Conservation (phyloP, 2,329 filamentous ascomycete genomes). For the Aspergillus niger region DNA sequence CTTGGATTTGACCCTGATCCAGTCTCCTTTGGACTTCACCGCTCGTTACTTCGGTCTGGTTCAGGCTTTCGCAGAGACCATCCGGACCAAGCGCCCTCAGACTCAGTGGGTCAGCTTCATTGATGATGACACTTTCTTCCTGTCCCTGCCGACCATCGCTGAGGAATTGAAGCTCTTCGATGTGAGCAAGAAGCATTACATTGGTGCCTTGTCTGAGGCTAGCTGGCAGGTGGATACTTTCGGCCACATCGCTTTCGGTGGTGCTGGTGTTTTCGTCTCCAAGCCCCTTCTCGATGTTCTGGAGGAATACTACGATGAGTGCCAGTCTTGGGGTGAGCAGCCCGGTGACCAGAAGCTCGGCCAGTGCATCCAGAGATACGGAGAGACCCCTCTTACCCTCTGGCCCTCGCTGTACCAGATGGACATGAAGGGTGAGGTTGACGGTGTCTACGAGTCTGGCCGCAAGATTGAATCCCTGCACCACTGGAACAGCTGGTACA, state of each 20-base stretch:
- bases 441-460: conserved; percentile 48
- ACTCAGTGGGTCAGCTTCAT: conserved; percentile 47
- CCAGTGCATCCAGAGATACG: conserved; percentile 46
- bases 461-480: conserved; percentile 47
- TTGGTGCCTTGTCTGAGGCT: conserved; percentile 47
- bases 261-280: conserved; percentile 48
- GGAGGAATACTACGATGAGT: conserved; percentile 43
- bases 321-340: conserved; percentile 46
- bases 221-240: conserved; percentile 48
- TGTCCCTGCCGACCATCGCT: conserved; percentile 42
- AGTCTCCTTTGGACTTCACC: conserved; percentile 45
- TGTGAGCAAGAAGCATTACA: conserved; percentile 45
- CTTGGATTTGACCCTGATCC: conserved; percentile 42
- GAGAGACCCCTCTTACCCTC: conserved; percentile 41
- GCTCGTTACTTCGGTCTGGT: conserved; percentile 48
- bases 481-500: conserved; percentile 50
- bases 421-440: conserved; percentile 46
- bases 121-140: conserved; percentile 49
- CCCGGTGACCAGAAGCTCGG: conserved; percentile 49
- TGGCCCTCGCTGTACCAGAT: conserved; percentile 49
- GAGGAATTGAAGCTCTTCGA: conserved; percentile 44
- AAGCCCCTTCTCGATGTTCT: conserved; percentile 43
- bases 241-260: conserved; percentile 48
- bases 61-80: conserved; percentile 42
- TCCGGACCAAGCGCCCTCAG: conserved; percentile 41